phyloP scores from a whole-genome alignment of 129 eudicot genomes.

The Rutidosis leptorrhynchoides region DNA sequence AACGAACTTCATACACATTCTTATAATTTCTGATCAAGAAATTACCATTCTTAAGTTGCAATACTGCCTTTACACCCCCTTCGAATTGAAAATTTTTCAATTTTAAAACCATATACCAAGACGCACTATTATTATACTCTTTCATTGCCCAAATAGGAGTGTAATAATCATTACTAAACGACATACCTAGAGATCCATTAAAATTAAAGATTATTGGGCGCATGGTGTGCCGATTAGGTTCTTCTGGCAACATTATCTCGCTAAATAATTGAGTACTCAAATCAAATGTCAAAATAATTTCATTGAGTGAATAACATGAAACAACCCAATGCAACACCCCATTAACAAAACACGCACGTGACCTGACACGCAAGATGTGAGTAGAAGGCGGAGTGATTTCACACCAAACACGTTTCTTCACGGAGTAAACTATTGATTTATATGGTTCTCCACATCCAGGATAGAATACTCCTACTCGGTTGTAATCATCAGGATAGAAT shows the following conservation, averaged over 20 bases:
- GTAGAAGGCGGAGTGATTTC: background rate
- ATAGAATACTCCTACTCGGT: constrained; percentile 1
- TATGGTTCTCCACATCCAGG: too few species aligned
- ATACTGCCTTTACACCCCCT: too few species aligned
- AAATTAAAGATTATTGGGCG: too few species aligned
- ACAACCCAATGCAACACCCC: constrained; percentile 22
- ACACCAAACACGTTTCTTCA: background rate
- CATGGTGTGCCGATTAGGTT: too few species aligned
- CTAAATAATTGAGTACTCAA: constrained; percentile 3
- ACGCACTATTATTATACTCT: background rate
- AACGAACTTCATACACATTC: background rate
- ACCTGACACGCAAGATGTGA: background rate
- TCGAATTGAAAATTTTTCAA: too few species aligned
- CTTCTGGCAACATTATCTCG: background rate
- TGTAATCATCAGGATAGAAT: constrained; percentile 15
- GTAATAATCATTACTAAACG: background rate
- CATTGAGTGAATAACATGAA: background rate
- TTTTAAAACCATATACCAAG: too few species aligned
- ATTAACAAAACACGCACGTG: constrained; percentile 6
- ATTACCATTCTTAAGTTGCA: background rate
- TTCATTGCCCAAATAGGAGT: background rate
- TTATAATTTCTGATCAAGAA: background rate
- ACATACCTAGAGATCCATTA: background rate
- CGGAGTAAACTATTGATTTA: background rate
- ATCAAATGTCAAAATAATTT: background rate